phyloP scores from a whole-genome alignment of 176 grass and related monocot species.

The Aegilops umbellulata region DNA sequence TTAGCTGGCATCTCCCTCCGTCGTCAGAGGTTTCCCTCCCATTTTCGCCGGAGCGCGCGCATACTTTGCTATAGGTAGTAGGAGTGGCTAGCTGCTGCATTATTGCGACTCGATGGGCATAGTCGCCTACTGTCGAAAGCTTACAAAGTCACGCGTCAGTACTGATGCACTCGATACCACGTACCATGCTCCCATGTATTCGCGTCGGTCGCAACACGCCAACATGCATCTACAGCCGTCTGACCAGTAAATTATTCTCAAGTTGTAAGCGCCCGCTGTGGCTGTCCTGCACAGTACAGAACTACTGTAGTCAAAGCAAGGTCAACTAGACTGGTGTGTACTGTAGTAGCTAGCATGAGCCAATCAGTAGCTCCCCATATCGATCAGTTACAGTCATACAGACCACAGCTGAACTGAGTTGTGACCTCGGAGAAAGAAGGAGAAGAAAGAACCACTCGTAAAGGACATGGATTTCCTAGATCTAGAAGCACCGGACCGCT shows the following conservation, averaged over 20 bases:
- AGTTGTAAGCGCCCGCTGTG: background rate
- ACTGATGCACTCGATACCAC: background rate
- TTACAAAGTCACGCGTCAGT: background rate
- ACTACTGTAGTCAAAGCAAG: background rate
- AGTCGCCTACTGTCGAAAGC: background rate
- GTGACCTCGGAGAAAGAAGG: background rate
- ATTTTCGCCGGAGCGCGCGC: background rate
- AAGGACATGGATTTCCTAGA: background rate
- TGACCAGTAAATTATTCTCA: background rate
- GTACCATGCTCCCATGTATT: background rate
- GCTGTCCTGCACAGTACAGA: background rate
- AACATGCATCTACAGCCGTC: no score
- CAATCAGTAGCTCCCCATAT: background rate
- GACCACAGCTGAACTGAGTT: background rate
- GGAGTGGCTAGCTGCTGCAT: background rate
- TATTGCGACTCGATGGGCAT: constrained; percentile 8
- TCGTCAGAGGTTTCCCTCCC: constrained; percentile 29
- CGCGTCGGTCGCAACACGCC: background rate
- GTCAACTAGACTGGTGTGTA: background rate
- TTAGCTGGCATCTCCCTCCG: constrained; percentile 19
- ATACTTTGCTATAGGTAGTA: background rate
- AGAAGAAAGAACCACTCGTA: background rate
- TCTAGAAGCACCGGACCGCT: background rate
- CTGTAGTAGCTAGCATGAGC: background rate
- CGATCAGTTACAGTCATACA: background rate